Evolutionary conservation across 352 stramenopile genomes (phyloP), one percentile per base, ranked within the genome.

Genomic region (Aphanomyces astaci): DNA sequence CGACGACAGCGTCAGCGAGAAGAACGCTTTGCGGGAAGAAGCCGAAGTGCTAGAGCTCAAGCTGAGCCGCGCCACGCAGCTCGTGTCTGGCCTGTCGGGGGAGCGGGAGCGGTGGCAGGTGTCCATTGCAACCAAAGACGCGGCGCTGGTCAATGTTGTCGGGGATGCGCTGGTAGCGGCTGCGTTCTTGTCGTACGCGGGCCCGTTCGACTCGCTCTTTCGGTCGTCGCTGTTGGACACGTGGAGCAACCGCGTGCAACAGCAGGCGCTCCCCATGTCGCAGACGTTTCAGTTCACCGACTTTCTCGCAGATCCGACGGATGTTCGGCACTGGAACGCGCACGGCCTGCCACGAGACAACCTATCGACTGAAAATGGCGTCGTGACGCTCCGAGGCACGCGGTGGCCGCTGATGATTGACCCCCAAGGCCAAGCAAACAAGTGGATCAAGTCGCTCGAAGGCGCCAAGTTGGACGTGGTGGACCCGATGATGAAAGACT

Each of bases 361-460:
- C 5, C 81, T 98, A 17, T 96, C 83, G 3, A 98, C 93, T 0
- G 96, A 98, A 64, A 98, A 98, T 55, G 95, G 94, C 24, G 94
- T 98, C 31, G 97, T 98, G 68, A 96, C 96, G 24, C 98, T 91
- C 2, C 79, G 90, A 36, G 89, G 92, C 13, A 94, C 93, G 55
- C 78, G 95, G 1, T 98, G 95, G 95, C 95, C 95, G n/a, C 81
- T 98, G 7, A 98, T 98, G 94, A 98, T 98, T 56, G 95, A 98
- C 52, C 95, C 95, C 19, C 92, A 98, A 70, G 91, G 88, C 0
- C 95, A 98, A 64, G 95, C 91, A 9, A 98, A 98, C 72, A 97
- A 97, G 65, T 98, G 95, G 95, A 97, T 98, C 69, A 96, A 96
- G 67, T 91, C 92, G 2, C 95, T 98, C 84, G 88, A 98, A 70